Evolutionary conservation across 345 rosid genomes (phyloP), one percentile per base, ranked within the genome.

Genomic region (Heritiera fomes): DNA sequence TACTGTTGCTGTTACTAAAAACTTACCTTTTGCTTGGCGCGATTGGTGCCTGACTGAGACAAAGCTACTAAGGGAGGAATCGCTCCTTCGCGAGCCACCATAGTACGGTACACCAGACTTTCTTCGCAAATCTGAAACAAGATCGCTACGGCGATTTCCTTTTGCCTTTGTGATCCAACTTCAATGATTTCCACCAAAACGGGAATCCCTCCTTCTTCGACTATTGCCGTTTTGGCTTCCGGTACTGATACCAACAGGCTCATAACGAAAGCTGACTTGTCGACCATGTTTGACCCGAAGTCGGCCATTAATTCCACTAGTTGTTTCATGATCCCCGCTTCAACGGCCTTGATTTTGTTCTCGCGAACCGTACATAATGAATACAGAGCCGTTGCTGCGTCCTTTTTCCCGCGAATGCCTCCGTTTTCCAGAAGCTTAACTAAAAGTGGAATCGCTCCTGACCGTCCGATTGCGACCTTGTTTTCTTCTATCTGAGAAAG

Each of bases 41-140:
- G 93, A 84, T 82, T 89, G 11, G 98, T 89, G 82, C 95, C 97
- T 80, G 91, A 87, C 82, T 94, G 97, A 9, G 98, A 87, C 71
- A 91, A 81, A 65, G 93, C 91, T 47, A 92, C 95, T 65, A 96
- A 82, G n/a, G 98, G 95, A 61, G 99, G 98, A 38, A 96, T 92
- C 32, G 97, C 97, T 71, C 99, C 99, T 86, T 96, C 99, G 45
- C 98, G 91, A 40, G 88, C 88, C 81, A 96, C 97, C 97, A 90
- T 77, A 11, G 93, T 85, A 52, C 98, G 83, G 82, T 88, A 85
- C 58, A 84, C 82, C 47, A 83, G 83, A 77, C 85, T 94, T 12
- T 89, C 94, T 43, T 96, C 97, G 79, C 99, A 94, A 0, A 96
- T 75, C 83, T 85, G 89, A 28, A 94, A 75, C 62, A 96, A 81